A percentile compares a stretch with the other conserved stretches of the same genome.
Evolutionary conservation across 176 grass and related monocot species (phyloP).

Genomic region (Ananas comosus): DNA sequence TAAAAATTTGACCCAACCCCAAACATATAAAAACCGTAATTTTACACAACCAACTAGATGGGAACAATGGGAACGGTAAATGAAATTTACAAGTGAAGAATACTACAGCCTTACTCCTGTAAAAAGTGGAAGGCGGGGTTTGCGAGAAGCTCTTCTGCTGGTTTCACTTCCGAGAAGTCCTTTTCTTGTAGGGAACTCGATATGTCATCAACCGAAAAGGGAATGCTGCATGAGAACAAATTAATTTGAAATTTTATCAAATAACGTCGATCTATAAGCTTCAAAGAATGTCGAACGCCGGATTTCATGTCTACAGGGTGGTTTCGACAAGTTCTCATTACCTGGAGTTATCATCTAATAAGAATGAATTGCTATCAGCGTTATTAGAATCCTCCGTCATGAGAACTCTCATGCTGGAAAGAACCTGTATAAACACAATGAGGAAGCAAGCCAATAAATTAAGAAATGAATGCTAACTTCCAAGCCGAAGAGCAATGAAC

Average conservation of each 20-base stretch:
- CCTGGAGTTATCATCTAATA: conserved; percentile 93
- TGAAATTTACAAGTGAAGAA: conserved; percentile 55
- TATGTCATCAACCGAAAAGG: conserved; percentile 89
- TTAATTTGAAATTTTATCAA: conserved; percentile 4
- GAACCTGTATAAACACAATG: conserved; percentile 42
- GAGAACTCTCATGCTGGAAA: conserved; percentile 77
- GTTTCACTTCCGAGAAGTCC: conserved; percentile 69
- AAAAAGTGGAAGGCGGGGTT: conserved; percentile 97
- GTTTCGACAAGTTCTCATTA: background rate
- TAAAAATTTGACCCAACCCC: too few relatives aligned
- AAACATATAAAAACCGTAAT: background rate
- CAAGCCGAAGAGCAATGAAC: too few relatives aligned
- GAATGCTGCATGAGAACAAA: conserved; percentile 58
- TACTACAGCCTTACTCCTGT: conserved; percentile 75
- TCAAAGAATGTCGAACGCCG: background rate
- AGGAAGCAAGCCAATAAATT: background rate
- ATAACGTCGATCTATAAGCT: conserved; percentile 2
- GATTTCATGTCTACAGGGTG: too few relatives aligned
- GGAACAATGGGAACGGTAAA: conserved; percentile 30
- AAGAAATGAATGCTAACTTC: too few relatives aligned
- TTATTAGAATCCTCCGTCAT: conserved; percentile 90
- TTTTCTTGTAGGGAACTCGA: conserved; percentile 78
- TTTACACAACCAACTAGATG: conserved; percentile 7
- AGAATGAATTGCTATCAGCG: conserved; percentile 71
- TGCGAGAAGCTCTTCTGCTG: conserved; percentile 74